Conservation (phyloP, 2,329 filamentous ascomycete genomes). For the Calonectria pseudoreteaudii region DNA sequence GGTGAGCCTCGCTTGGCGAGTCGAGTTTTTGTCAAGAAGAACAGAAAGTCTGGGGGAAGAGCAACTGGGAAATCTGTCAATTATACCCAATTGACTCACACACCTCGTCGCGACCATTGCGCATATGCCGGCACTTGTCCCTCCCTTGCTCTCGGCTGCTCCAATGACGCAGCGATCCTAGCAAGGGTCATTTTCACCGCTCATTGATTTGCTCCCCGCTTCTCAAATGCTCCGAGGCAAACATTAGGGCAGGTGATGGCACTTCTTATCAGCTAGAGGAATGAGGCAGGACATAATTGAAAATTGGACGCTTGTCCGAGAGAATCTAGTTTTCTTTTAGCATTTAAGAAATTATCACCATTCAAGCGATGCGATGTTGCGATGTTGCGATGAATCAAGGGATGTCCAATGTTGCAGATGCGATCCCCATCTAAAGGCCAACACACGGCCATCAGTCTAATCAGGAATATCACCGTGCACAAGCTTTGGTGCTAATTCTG, state of each 20-base stretch:
- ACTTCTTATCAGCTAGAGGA: neutral
- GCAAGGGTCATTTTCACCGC: constrained; percentile 4
- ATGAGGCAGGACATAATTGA: neutral
- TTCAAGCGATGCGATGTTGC: neutral
- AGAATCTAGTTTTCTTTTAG: neutral
- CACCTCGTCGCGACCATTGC: neutral
- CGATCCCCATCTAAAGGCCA: neutral
- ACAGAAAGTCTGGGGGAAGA: neutral
- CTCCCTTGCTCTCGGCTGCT: neutral
- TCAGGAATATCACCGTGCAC: neutral
- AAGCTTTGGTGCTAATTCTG: neutral
- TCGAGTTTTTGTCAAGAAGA: neutral
- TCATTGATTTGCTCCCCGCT: neutral
- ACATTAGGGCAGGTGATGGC: neutral
- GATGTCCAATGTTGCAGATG: neutral
- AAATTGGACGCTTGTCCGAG: neutral
- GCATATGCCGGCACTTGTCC: neutral
- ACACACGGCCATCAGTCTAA: neutral
- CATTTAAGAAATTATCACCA: neutral
- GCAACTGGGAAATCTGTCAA: neutral
- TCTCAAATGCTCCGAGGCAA: neutral
- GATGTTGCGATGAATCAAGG: neutral
- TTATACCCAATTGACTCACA: neutral
- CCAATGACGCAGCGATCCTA: neutral
- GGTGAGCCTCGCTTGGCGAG: neutral